A percentile compares a stretch with the other conserved stretches of the same genome.
Conservation (phyloP, 2,329 filamentous ascomycete genomes). For the Venturia pyrina region DNA sequence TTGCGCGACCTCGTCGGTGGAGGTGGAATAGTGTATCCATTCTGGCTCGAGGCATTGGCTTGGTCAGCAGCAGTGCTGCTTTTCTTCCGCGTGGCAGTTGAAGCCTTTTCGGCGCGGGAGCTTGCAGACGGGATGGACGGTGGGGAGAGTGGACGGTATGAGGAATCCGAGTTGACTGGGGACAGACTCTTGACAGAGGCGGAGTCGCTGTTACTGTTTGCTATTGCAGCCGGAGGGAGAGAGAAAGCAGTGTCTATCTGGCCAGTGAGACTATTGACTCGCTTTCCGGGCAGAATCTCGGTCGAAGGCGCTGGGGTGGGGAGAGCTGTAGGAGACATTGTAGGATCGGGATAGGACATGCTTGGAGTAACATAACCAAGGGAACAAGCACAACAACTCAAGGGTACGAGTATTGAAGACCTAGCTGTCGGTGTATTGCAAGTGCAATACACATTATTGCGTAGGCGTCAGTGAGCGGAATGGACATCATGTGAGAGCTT, state of each 20-base stretch:
- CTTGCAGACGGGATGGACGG: constrained; percentile 4
- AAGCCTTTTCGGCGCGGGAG: background rate
- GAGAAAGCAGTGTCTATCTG: constrained; percentile 9
- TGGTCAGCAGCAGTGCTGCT: background rate
- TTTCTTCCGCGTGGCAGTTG: background rate
- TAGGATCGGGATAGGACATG: background rate
- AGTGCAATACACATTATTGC: background rate
- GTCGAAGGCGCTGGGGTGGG: constrained; percentile 13
- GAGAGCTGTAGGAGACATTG: background rate
- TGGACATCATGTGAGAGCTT: background rate
- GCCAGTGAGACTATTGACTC: background rate
- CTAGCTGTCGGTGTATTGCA: background rate
- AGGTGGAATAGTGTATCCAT: constrained; percentile 69
- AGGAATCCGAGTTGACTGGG: constrained; percentile 11
- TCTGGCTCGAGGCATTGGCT: constrained; percentile 3
- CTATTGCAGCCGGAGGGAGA: constrained; percentile 12
- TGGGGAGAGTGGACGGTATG: constrained; percentile 7
- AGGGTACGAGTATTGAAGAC: background rate
- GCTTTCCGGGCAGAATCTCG: constrained; percentile 11
- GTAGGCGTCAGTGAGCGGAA: background rate
- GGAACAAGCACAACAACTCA: background rate
- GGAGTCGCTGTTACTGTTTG: background rate
- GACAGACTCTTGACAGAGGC: background rate
- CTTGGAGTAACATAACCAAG: background rate
- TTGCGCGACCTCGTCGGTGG: constrained; percentile 86